These are phyloP conservation scores for Podospora bellae-mahoneyi DNA, from an alignment of 495 filamentous ascomycete species.

Conservation along the genomic window DNA sequence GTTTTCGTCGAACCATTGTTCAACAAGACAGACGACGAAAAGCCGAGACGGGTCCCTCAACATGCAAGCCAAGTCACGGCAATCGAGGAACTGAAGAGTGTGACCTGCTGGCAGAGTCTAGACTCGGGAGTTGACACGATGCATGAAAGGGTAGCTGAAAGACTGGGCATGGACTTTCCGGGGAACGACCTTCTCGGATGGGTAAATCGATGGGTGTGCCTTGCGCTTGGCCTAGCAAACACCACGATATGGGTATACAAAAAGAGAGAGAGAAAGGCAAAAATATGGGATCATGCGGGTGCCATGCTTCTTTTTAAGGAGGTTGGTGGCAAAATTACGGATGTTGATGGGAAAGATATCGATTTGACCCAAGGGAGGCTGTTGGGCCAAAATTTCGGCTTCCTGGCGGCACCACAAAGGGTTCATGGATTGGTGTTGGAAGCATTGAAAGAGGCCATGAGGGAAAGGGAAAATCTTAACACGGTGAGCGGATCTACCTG, in stretches of 20 bases:
- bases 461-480: neutral
- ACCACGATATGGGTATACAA: conserved; percentile 61
- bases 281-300: conserved; percentile 71
- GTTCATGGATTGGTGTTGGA: conserved; percentile 38
- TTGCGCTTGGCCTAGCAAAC: conserved; percentile 59
- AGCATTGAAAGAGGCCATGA: conserved; percentile 32
- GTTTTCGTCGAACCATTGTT: conserved; percentile 49
- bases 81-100: conserved; percentile 36
- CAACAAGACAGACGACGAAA: neutral
- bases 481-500: neutral
- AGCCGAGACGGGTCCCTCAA: conserved; percentile 16
- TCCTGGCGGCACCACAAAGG: conserved; percentile 43
- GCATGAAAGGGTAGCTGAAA: conserved; percentile 45
- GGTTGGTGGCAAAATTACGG: conserved; percentile 59
- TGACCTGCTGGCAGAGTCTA: conserved; percentile 40
- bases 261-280: conserved; percentile 49
- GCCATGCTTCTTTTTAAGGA: conserved; percentile 67
- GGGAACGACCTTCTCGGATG: conserved; percentile 58
- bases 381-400: conserved; percentile 46
- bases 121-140: conserved; percentile 45
- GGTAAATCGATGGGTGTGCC: conserved; percentile 61
- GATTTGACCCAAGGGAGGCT: conserved; percentile 45
- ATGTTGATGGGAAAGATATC: conserved; percentile 55
- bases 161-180: conserved; percentile 48
- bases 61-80: conserved; percentile 21